Evolutionary conservation across 164 flowering plant genomes (phyloP), one percentile per base, ranked within the genome.

Genomic region (Tinospora cordifolia): DNA sequence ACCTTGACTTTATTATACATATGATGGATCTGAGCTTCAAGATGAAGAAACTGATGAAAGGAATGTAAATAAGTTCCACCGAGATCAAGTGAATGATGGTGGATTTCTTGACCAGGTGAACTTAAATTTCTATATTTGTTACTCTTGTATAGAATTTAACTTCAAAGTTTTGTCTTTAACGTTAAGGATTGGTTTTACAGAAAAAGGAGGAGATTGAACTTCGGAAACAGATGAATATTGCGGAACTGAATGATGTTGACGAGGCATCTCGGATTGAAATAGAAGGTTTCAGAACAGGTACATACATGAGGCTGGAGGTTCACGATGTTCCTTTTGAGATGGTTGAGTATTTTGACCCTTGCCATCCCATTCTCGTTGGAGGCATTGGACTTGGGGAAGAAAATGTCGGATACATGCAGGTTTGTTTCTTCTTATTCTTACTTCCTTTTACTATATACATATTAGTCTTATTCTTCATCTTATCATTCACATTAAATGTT

Each of bases 331-430:
- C 98, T 27, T 92, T 30, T 77, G 99, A 94, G 81, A 90, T 94
- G 99, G 94, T 92, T 74, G 93, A 94, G 51, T 77, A 88, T 80
- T 92, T 92, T 88, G 98, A 94, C 72, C 96, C 99, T 10, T 77
- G 78, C 76, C 91, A 90, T 81, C 98, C 99, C 54, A 77, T 88
- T 74, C 80, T 94, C 70, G 91, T 94, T 80, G 99, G 99, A 70
- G 98, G 99, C 34, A 69, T 94, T 69, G 88, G 89, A 58, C 85
- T 86, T 68, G 94, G 90, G 62, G 99, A 94, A 77, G 99, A 90
- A 72, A 87, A 84, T 80, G 90, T 81, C 68, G 99, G 99, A 72
- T 92, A 87, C 75, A 92, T 94, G 99, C 97, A 92, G 99, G 99
- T 94, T 38, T 68, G 82, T 49, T 25, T 62, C n/a, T 40, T 30